These are phyloP conservation scores for Colletotrichum cuscutae DNA, from an alignment of 2,329 filamentous ascomycete genomes.

Conservation along the genomic window DNA sequence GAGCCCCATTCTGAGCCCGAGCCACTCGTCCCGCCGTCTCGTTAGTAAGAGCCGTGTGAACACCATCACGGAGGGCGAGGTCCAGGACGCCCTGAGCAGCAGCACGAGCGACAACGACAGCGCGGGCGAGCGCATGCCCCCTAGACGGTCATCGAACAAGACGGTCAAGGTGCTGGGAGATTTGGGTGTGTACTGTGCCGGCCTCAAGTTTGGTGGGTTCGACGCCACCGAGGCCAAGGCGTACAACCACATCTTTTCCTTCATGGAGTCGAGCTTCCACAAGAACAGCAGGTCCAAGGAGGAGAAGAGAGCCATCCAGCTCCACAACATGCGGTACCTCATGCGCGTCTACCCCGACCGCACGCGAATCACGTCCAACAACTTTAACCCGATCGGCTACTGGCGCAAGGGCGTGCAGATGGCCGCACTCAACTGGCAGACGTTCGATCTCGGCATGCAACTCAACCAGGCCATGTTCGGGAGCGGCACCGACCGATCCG, in stretches of 20 bases:
- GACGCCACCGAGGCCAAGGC: constrained; percentile 80
- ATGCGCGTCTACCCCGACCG: constrained; percentile 95
- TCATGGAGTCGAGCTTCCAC: constrained; percentile 89
- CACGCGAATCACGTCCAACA: constrained; percentile 84
- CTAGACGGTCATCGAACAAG: constrained; percentile 79
- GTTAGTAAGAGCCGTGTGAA: constrained; percentile 64
- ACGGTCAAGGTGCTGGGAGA: constrained; percentile 86
- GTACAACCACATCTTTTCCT: constrained; percentile 95
- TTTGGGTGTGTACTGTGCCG: constrained; percentile 80
- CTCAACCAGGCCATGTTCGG: constrained; percentile 98
- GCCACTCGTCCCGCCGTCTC: constrained; percentile 60
- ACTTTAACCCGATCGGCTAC: constrained; percentile 93
- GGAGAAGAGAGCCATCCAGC: constrained; percentile 81
- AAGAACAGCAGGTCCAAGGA: constrained; percentile 80
- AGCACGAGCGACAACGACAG: constrained; percentile 85
- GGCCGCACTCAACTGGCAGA: constrained; percentile 98
- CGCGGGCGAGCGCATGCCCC: constrained; percentile 64
- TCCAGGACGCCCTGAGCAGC: constrained; percentile 65
- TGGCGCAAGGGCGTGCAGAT: constrained; percentile 98
- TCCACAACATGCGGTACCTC: constrained; percentile 90
- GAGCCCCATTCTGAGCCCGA: constrained; percentile 63
- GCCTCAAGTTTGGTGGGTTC: constrained; percentile 87
- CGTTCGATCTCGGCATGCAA: constrained; percentile 94
- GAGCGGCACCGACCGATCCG: constrained; percentile 84
- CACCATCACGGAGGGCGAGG: constrained; percentile 67